A percentile compares a stretch with the other conserved stretches of the same genome.
Evolutionary conservation across 31 red algal genomes (phyloP).

Genomic region (Pterothamnion heteromorphum): DNA sequence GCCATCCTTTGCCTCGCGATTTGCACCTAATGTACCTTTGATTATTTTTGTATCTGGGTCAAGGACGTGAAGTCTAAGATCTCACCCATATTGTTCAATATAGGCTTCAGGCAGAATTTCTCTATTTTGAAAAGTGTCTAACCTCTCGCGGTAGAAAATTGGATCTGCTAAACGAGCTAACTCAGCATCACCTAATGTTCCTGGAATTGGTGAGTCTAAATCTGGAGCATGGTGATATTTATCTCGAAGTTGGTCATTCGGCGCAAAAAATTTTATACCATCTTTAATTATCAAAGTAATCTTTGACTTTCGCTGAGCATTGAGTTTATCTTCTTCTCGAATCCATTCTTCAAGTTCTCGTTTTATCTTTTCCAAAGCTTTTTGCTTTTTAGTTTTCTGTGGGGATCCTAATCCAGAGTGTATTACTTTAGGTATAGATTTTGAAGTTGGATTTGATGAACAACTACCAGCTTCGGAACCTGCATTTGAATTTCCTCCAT

Average conservation of each 20-base stretch:
- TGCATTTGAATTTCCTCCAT: neutral
- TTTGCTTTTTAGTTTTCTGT: conserved; percentile 30
- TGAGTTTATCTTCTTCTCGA: conserved; percentile 35
- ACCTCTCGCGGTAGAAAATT: conserved; percentile 32
- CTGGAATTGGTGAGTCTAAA: conserved; percentile 38
- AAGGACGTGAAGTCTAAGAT: conserved; percentile 26
- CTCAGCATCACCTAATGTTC: conserved; percentile 24
- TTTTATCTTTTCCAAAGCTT: conserved; percentile 32
- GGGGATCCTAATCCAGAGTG: conserved; percentile 5
- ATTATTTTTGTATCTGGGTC: conserved; percentile 38
- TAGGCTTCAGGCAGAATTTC: conserved; percentile 36
- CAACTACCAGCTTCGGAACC: neutral
- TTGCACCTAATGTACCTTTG: conserved; percentile 40
- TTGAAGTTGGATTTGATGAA: conserved; percentile 4
- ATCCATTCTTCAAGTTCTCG: conserved; percentile 25
- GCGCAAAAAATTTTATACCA: conserved; percentile 38
- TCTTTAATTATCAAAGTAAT: conserved; percentile 28
- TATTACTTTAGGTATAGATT: conserved; percentile 7
- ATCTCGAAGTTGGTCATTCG: conserved; percentile 37
- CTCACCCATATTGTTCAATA: conserved; percentile 30
- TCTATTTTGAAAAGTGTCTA: conserved; percentile 36
- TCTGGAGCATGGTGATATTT: conserved; percentile 38
- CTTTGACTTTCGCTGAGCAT: conserved; percentile 22
- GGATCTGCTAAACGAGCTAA: conserved; percentile 42
- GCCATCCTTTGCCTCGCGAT: conserved; percentile 25